Conservation (phyloP, 306 rosid species). For the Abrus pulchellus region DNA sequence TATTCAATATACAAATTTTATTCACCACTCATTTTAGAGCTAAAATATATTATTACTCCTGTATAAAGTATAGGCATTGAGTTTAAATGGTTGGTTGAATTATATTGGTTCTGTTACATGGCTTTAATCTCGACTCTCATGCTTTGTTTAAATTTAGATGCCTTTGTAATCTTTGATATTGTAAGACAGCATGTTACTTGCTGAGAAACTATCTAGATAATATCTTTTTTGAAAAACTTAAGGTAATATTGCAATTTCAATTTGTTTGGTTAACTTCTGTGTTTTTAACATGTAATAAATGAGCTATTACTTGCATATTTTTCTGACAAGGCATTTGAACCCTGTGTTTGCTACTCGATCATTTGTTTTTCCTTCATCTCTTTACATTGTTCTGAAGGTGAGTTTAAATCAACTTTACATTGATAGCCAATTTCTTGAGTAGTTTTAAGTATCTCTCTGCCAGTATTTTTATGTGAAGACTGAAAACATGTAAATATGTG, state of each 20-base stretch:
- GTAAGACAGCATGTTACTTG: not conserved
- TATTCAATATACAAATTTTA: too few species aligned
- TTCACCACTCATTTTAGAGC: too few species aligned
- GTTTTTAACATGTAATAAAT: conserved; percentile 39
- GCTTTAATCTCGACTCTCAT: conserved; percentile 11
- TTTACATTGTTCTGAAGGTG: conserved; percentile 90
- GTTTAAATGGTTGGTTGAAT: too few species aligned
- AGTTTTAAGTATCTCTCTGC: conserved; percentile 21
- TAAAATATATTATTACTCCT: too few species aligned
- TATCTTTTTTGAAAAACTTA: not conserved
- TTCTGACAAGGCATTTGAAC: conserved; percentile 72
- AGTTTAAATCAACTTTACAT: conserved; percentile 33
- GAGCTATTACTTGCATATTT: conserved; percentile 69
- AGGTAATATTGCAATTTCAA: conserved; percentile 14
- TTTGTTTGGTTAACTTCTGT: conserved; percentile 16
- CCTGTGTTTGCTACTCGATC: conserved; percentile 91
- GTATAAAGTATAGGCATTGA: too few species aligned
- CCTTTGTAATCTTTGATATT: conserved; percentile 10
- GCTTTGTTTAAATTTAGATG: conserved; percentile 5
- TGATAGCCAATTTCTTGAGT: conserved; percentile 13
- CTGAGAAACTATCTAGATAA: conserved; percentile 14
- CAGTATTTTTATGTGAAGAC: conserved; percentile 35
- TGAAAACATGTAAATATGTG: conserved; percentile 11
- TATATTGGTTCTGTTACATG: conserved; percentile 27
- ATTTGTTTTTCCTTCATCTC: conserved; percentile 80